These are phyloP conservation scores for Chondrus crispus DNA, from an alignment of 23 red algal genomes.

Conservation along the genomic window DNA sequence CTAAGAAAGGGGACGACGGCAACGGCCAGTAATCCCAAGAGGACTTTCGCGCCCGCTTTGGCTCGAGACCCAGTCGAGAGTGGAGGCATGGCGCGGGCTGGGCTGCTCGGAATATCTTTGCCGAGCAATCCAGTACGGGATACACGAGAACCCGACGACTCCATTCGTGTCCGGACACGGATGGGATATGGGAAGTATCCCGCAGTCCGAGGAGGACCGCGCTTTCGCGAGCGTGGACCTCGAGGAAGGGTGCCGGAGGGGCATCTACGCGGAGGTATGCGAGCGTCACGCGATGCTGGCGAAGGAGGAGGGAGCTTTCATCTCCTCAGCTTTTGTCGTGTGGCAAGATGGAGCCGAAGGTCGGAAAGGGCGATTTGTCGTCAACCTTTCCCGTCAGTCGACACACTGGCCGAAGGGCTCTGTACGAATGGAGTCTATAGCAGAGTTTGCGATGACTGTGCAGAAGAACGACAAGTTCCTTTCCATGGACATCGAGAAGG, in stretches of 20 bases:
- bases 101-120: conserved; percentile 19
- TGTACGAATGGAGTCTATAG: neutral
- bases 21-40: neutral
- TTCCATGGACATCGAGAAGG: conserved; percentile 9
- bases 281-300: neutral
- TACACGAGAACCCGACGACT: neutral
- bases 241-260: neutral
- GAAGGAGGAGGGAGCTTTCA: neutral
- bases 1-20: neutral
- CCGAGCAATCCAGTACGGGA: conserved; percentile 2
- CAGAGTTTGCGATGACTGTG: neutral
- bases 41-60: neutral
- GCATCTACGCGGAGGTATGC: neutral
- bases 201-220: neutral
- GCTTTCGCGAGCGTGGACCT: neutral
- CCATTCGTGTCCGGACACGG: neutral
- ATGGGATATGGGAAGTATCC: neutral
- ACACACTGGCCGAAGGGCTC: neutral
- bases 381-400: conserved; percentile 9
- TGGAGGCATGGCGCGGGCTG: neutral
- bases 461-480: conserved; percentile 4
- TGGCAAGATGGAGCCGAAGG: neutral
- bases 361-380: neutral
- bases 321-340: conserved; percentile 20
- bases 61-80: neutral